Conservation (phyloP, 768 basidiomycete genomes). For the Termitomyces sp. region DNA sequence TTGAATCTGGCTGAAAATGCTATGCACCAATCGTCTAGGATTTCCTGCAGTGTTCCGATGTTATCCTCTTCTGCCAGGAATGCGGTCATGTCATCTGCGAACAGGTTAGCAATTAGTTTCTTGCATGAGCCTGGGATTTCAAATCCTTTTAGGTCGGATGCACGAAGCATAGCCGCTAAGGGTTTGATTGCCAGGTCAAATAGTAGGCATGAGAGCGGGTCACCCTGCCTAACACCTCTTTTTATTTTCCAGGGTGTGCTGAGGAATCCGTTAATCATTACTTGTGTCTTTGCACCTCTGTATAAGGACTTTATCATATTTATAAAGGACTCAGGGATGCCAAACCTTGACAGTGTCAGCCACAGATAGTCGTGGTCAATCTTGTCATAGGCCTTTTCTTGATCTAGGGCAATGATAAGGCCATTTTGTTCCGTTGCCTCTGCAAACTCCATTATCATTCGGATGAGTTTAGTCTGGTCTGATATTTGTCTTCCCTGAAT, state of each 20-base stretch:
- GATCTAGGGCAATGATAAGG: background rate
- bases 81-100: too few relatives aligned
- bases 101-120: too few relatives aligned
- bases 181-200: too few relatives aligned
- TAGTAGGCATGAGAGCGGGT: background rate
- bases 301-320: background rate
- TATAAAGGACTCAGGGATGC: background rate
- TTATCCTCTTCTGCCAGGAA: too few relatives aligned
- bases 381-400: background rate
- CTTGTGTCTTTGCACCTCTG: background rate
- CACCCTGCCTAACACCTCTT: background rate
- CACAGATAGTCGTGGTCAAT: background rate
- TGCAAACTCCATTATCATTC: background rate
- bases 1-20: too few relatives aligned
- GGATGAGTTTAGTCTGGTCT: background rate
- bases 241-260: background rate
- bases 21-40: too few relatives aligned
- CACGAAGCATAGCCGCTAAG: too few relatives aligned
- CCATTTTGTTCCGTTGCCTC: background rate
- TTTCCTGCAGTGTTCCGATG: too few relatives aligned
- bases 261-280: background rate
- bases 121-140: too few relatives aligned
- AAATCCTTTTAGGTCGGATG: too few relatives aligned
- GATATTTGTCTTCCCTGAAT: background rate
- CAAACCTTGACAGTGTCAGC: background rate